phyloP scores from a whole-genome alignment of 352 stramenopile genomes.

The Phytopythium delawarense region DNA sequence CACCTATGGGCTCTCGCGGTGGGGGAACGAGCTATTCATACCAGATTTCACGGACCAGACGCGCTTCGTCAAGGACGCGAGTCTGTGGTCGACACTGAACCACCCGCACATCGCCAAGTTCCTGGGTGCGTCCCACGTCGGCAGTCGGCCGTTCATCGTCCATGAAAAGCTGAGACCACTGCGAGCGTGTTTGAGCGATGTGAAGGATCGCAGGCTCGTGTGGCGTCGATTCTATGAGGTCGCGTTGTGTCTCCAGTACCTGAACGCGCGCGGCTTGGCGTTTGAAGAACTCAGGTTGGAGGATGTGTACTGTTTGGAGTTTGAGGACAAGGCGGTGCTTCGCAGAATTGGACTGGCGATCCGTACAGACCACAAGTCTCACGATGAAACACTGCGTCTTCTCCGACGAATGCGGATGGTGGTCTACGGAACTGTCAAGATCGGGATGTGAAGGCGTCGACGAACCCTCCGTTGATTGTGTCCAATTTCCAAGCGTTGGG shows the following conservation, averaged over 20 bases:
- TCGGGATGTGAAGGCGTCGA: no score
- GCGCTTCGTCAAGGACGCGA: neutral
- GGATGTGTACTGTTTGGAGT: neutral
- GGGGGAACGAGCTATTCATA: neutral
- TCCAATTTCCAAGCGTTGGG: no score
- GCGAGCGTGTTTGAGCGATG: neutral
- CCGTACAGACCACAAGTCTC: no score
- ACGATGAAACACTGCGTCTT: no score
- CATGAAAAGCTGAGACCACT: neutral
- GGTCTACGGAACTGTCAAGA: no score
- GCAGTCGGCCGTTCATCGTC: conserved; percentile 4
- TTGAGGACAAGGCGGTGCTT: conserved; percentile 5
- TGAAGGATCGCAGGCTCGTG: neutral
- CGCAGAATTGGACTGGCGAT: neutral
- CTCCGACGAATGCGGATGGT: no score
- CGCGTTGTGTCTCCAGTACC: neutral
- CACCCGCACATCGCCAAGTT: no score
- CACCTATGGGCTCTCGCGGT: neutral
- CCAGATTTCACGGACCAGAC: neutral
- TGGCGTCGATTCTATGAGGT: neutral
- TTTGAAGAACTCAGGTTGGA: neutral
- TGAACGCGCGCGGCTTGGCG: neutral
- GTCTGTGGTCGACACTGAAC: conserved; percentile 2
- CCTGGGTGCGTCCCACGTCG: conserved; percentile 16
- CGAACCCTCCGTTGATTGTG: no score